Conservation (phyloP, 1,139 yeast genomes). For the Candida mesenterica region DNA sequence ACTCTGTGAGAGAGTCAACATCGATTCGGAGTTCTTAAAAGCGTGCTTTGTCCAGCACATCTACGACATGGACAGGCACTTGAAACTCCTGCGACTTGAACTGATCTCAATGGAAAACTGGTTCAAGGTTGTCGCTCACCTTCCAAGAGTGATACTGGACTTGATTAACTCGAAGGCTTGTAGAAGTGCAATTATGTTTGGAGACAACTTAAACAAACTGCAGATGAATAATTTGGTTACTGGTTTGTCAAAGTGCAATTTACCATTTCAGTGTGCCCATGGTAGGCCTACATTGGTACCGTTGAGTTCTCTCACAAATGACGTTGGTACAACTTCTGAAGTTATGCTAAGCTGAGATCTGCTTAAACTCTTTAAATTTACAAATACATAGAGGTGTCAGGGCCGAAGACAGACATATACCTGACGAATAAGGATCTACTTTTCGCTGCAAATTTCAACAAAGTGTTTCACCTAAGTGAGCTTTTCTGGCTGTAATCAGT, state of each 20-base stretch:
- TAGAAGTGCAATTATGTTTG: slow-evolving; percentile 71
- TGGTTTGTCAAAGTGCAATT: slow-evolving; percentile 44
- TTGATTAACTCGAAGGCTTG: slow-evolving; percentile 66
- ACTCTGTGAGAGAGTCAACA: slow-evolving; percentile 27
- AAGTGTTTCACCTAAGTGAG: too few relatives aligned
- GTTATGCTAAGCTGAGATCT: too few relatives aligned
- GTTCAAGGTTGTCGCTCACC: slow-evolving; percentile 15
- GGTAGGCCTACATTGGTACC: slow-evolving; percentile 80
- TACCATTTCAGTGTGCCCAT: slow-evolving; percentile 84
- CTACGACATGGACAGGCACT: slow-evolving; percentile 35
- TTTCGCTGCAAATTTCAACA: too few relatives aligned
- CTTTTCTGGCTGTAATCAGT: too few relatives aligned
- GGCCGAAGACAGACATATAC: too few relatives aligned
- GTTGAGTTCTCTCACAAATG: slow-evolving; percentile 16
- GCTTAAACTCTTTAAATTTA: too few relatives aligned
- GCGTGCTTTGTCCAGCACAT: slow-evolving; percentile 40
- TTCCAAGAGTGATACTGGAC: slow-evolving; percentile 53
- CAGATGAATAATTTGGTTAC: slow-evolving; percentile 48
- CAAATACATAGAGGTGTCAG: too few relatives aligned
- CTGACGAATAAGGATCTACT: too few relatives aligned
- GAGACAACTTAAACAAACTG: slow-evolving; percentile 42
- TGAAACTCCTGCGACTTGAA: slow-evolving; percentile 14
- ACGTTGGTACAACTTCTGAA: too few relatives aligned
- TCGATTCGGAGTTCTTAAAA: slow-evolving; percentile 26
- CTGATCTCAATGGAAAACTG: slow-evolving; percentile 12